These are phyloP conservation scores for Cyberlindnera mississippiensis DNA, from an alignment of 805 yeast genomes.

Conservation along the genomic window DNA sequence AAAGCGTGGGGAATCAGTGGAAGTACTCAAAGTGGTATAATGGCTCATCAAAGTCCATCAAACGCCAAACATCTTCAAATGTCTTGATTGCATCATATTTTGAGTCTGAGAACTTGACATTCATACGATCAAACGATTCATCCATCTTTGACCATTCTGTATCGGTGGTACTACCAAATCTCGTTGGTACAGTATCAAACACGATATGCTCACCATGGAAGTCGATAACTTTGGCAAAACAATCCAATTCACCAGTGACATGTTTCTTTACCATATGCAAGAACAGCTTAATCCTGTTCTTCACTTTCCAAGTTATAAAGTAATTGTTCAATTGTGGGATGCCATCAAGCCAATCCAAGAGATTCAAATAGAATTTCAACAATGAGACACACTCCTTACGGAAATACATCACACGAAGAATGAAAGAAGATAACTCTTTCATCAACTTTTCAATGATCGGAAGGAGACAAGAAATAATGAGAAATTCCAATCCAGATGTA, in stretches of 20 bases:
- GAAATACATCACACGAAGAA: conserved; percentile 12
- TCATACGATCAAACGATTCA: conserved; percentile 12
- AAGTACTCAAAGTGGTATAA: conserved; percentile 3
- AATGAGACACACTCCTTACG: neutral
- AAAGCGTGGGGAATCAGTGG: neutral
- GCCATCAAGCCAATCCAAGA: conserved; percentile 21
- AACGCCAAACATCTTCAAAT: conserved; percentile 13
- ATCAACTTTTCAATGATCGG: conserved; percentile 16
- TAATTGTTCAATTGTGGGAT: conserved; percentile 17
- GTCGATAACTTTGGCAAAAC: conserved; percentile 11
- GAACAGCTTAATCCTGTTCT: conserved; percentile 12
- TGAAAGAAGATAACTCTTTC: conserved; percentile 4
- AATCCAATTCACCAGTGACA: conserved; percentile 9
- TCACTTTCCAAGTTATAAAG: conserved; percentile 19
- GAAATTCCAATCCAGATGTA: conserved; percentile 20
- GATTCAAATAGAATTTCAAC: conserved; percentile 16
- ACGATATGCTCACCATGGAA: conserved; percentile 13
- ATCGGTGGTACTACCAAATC: conserved; percentile 4
- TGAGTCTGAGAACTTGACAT: conserved; percentile 14
- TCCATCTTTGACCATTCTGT: conserved; percentile 12
- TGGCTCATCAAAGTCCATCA: conserved; percentile 20
- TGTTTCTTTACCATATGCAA: conserved; percentile 18
- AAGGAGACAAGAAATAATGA: conserved; percentile 12
- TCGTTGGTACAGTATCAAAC: conserved; percentile 11
- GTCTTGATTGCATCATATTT: conserved; percentile 7